These are phyloP conservation scores for Magnusiomyces tetraspermus DNA, from an alignment of 1,139 yeast genomes.

Conservation along the genomic window DNA sequence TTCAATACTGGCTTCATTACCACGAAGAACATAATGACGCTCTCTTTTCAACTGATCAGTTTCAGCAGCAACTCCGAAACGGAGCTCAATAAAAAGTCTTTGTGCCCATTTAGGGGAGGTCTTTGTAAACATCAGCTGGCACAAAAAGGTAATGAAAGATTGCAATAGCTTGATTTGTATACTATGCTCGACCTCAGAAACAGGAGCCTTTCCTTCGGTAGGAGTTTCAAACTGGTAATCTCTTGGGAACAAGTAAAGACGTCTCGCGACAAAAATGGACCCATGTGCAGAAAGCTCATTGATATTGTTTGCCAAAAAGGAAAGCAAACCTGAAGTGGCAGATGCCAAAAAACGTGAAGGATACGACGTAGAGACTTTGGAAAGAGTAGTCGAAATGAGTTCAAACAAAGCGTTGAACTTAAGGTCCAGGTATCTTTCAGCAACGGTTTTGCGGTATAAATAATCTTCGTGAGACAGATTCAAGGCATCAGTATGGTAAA, in stretches of 20 bases:
- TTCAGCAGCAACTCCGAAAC: constrained; percentile 19
- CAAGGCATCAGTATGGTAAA: background rate
- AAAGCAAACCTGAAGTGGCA: constrained; percentile 48
- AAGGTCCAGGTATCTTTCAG: constrained; percentile 41
- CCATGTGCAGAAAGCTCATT: constrained; percentile 29
- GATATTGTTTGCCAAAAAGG: constrained; percentile 39
- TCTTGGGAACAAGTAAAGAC: constrained; percentile 57
- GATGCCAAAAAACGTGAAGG: constrained; percentile 73
- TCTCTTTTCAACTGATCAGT: constrained; percentile 13
- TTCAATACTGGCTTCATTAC: constrained; percentile 21
- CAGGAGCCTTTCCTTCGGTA: constrained; percentile 28
- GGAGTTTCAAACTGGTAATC: too few relatives aligned
- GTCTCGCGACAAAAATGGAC: constrained; percentile 43
- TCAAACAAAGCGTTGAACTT: constrained; percentile 58
- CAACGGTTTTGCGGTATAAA: constrained; percentile 10
- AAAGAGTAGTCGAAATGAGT: constrained; percentile 45
- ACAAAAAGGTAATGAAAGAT: constrained; percentile 38
- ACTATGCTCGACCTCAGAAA: constrained; percentile 29
- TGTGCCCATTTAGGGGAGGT: constrained; percentile 28
- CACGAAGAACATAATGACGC: constrained; percentile 20
- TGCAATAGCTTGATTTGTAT: constrained; percentile 37
- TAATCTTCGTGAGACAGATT: background rate
- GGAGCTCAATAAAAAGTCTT: constrained; percentile 27
- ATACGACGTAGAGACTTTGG: constrained; percentile 49
- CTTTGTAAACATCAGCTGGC: constrained; percentile 35